Evolutionary conservation across 352 stramenopile genomes (phyloP).

Genomic region (Aphanomyces invadans): DNA sequence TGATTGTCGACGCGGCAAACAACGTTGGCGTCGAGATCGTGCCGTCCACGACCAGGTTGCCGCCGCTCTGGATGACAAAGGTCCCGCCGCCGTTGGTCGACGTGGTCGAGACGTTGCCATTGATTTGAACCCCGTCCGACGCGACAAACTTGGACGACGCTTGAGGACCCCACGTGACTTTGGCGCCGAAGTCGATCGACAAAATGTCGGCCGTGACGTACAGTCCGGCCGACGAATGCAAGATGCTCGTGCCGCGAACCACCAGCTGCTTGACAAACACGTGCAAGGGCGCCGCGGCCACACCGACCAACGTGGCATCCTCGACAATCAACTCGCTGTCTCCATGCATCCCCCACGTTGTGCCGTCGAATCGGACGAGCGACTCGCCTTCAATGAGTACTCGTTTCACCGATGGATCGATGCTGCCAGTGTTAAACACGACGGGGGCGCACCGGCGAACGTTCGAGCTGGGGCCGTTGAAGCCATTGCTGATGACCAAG

Average conservation of each 20-base stretch:
- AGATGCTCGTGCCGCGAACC: neutral
- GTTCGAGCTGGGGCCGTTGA: neutral
- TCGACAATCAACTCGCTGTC: constrained; percentile 14
- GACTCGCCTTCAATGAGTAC: constrained; percentile 9
- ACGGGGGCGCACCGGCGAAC: neutral
- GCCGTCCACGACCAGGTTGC: constrained; percentile 46
- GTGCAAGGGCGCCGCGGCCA: neutral
- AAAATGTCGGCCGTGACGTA: constrained; percentile 6
- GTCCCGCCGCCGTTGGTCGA: neutral
- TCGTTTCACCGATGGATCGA: constrained; percentile 9
- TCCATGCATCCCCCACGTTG: constrained; percentile 5
- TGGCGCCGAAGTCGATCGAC: constrained; percentile 15
- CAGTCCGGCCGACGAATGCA: neutral
- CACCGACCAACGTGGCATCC: constrained; percentile 10
- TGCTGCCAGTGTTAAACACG: neutral
- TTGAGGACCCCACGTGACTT: neutral
- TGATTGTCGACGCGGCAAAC: constrained; percentile 41
- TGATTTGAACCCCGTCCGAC: constrained; percentile 9
- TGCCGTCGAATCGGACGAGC: constrained; percentile 17
- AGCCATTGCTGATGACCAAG: constrained; percentile 10
- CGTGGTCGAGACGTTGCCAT: constrained; percentile 20
- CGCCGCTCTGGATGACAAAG: constrained; percentile 32
- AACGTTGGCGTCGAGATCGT: constrained; percentile 40
- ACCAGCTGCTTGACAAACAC: constrained; percentile 16
- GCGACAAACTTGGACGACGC: neutral